Percentiles rank a stretch among this genome's conserved stretches.
phyloP scores from a whole-genome alignment of 257 asterid species.

The Solanum pennellii region DNA sequence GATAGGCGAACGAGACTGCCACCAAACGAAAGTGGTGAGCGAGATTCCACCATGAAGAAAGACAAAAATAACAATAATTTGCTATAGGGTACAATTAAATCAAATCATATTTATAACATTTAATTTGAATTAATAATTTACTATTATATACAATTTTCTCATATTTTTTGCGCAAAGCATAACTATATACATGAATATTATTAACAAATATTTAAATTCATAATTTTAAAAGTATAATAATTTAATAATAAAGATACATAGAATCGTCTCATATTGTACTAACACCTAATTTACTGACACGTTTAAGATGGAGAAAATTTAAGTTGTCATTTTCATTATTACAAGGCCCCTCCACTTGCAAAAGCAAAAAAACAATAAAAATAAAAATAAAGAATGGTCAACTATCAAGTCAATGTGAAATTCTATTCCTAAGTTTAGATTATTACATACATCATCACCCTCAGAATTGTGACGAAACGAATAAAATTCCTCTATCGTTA shows the following conservation, averaged over 20 bases:
- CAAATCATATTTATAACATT: no score
- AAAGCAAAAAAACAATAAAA: neutral
- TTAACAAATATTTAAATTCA: neutral
- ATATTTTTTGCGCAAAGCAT: neutral
- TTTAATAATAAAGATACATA: neutral
- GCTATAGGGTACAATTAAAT: no score
- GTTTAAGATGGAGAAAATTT: neutral
- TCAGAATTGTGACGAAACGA: neutral
- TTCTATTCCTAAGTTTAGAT: no score
- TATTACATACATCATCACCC: neutral
- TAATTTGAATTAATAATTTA: no score
- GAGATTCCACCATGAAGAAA: no score
- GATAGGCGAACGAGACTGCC: no score
- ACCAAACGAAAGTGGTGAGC: no score
- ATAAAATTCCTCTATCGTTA: neutral
- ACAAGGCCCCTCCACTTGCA: neutral
- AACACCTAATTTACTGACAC: neutral
- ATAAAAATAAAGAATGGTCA: no score
- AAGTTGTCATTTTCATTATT: neutral
- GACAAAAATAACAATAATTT: no score
- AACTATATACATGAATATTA: neutral
- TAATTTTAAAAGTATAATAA: fast-evolving
- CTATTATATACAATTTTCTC: no score
- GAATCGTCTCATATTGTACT: neutral
- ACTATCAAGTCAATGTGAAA: no score